Conservation (phyloP, 1,284 basidiomycete species). For the Xerocomus amazonicus region DNA sequence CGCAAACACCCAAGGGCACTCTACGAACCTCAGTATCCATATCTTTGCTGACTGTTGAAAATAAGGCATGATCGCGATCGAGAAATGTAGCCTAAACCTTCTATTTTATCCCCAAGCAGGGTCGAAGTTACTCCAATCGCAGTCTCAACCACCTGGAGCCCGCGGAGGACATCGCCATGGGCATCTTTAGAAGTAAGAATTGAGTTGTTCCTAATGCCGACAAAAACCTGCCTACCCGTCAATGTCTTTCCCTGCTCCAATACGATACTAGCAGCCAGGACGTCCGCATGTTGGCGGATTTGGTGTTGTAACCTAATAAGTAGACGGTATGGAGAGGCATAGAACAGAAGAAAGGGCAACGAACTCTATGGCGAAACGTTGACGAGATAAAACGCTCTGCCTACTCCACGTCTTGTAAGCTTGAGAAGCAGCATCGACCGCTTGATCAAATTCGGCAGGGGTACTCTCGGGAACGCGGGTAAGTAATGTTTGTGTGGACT, state of each 20-base stretch:
- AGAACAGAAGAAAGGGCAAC: constrained; percentile 20
- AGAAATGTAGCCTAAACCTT: constrained; percentile 48
- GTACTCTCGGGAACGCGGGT: constrained; percentile 91
- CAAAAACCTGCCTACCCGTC: constrained; percentile 49
- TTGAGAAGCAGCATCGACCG: constrained; percentile 82
- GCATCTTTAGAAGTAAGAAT: constrained; percentile 58
- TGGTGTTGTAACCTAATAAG: constrained; percentile 70
- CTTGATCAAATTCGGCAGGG: constrained; percentile 75
- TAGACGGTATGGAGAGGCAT: constrained; percentile 2
- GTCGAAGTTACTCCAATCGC: constrained; percentile 82
- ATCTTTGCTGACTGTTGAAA: constrained; percentile 77
- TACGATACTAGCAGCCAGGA: constrained; percentile 74
- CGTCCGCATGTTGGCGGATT: constrained; percentile 74
- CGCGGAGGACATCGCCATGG: constrained; percentile 90
- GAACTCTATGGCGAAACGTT: constrained; percentile 87
- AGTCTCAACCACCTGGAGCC: constrained; percentile 92
- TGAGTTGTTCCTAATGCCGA: not conserved
- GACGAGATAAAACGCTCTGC: constrained; percentile 82
- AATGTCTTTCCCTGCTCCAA: constrained; percentile 91
- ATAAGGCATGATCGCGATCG: constrained; percentile 2
- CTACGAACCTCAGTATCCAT: constrained; percentile 93
- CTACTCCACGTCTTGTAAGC: constrained; percentile 91
- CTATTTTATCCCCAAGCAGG: constrained; percentile 86
- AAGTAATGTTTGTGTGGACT: constrained; percentile 88
- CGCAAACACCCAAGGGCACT: constrained; percentile 76